A percentile compares a stretch with the other conserved stretches of the same genome.
phyloP scores from a whole-genome alignment of 2,329 filamentous ascomycete genomes.

The Aspergillus eucalypticola region DNA sequence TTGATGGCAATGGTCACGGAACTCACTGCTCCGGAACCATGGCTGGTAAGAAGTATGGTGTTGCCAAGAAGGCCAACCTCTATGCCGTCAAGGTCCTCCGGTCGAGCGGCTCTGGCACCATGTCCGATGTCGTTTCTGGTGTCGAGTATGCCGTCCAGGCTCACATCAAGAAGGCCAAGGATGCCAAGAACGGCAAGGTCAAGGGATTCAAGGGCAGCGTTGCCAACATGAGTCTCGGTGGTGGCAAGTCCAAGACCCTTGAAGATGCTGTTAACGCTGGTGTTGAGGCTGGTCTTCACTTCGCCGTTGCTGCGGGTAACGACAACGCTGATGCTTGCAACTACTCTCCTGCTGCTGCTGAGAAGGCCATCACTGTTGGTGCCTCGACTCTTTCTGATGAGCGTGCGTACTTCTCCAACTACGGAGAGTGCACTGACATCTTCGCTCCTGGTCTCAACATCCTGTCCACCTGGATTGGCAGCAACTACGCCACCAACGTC shows the following conservation, averaged over 20 bases:
- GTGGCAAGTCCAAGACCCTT: slow-evolving; percentile 90
- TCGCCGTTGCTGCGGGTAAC: slow-evolving; percentile 96
- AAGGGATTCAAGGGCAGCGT: slow-evolving; percentile 99
- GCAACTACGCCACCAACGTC: slow-evolving; percentile 94
- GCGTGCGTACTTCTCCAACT: slow-evolving; percentile 99
- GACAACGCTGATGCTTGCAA: slow-evolving; percentile 99
- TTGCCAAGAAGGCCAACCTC: slow-evolving; percentile 97
- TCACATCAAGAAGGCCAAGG: slow-evolving; percentile 73
- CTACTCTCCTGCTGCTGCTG: slow-evolving; percentile 93
- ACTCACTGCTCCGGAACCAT: slow-evolving; percentile 99
- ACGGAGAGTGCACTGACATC: slow-evolving; percentile 98
- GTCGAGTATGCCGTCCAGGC: slow-evolving; percentile 88
- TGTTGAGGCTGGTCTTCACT: slow-evolving; percentile 89
- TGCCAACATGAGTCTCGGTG: slow-evolving; percentile 99
- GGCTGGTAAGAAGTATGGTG: slow-evolving; percentile 97
- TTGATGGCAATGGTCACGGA: slow-evolving; percentile 96
- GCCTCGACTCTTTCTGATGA: slow-evolving; percentile 90
- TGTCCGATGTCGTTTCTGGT: slow-evolving; percentile 98
- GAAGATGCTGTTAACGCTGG: slow-evolving; percentile 93
- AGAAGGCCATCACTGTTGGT: slow-evolving; percentile 91
- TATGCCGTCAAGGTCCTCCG: slow-evolving; percentile 98
- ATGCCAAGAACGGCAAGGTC: slow-evolving; percentile 81
- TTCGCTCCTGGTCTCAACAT: slow-evolving; percentile 98
- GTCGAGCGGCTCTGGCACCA: slow-evolving; percentile 95
- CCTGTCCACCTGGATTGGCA: slow-evolving; percentile 96